phyloP scores from a whole-genome alignment of 495 filamentous ascomycete species.

The Sporormia fimetaria region DNA sequence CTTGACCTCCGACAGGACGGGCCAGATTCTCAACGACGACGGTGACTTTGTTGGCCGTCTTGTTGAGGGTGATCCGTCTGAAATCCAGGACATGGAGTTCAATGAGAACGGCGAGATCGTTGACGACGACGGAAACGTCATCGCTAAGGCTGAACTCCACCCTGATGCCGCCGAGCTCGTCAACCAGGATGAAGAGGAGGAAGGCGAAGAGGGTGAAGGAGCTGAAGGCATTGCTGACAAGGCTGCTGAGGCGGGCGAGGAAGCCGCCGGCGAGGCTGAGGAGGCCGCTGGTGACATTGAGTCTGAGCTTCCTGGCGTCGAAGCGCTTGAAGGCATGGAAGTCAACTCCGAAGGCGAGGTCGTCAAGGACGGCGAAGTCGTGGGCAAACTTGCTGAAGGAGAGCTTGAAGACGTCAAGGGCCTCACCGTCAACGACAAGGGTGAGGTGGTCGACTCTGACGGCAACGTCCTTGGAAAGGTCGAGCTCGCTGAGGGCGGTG shows the following conservation, averaged over 20 bases:
- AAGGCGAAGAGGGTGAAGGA: conserved; percentile 24
- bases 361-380: conserved; percentile 33
- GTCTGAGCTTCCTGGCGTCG: conserved; percentile 41
- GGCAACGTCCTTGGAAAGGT: conserved; percentile 49
- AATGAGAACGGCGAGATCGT: conserved; percentile 37
- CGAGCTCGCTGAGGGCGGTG: conserved; percentile 33
- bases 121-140: conserved; percentile 36
- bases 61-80: conserved; percentile 31
- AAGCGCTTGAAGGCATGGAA: conserved; percentile 47
- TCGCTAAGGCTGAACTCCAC: conserved; percentile 34
- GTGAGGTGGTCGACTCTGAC: conserved; percentile 50
- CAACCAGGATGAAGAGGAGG: conserved; percentile 31
- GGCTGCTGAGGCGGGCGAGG: conserved; percentile 28
- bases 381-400: conserved; percentile 34
- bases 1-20: conserved; percentile 29
- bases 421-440: conserved; percentile 47
- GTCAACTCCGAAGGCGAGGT: conserved; percentile 50
- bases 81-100: conserved; percentile 32
- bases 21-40: conserved; percentile 34
- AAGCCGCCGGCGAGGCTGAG: conserved; percentile 20
- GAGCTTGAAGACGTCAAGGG: conserved; percentile 34
- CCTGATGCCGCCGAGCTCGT: conserved; percentile 33
- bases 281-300: conserved; percentile 32
- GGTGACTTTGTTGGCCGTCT: conserved; percentile 35
- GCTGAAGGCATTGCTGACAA: conserved; percentile 23